These are phyloP conservation scores for Sophora flavescens DNA, from an alignment of 306 rosid genomes.

Conservation along the genomic window DNA sequence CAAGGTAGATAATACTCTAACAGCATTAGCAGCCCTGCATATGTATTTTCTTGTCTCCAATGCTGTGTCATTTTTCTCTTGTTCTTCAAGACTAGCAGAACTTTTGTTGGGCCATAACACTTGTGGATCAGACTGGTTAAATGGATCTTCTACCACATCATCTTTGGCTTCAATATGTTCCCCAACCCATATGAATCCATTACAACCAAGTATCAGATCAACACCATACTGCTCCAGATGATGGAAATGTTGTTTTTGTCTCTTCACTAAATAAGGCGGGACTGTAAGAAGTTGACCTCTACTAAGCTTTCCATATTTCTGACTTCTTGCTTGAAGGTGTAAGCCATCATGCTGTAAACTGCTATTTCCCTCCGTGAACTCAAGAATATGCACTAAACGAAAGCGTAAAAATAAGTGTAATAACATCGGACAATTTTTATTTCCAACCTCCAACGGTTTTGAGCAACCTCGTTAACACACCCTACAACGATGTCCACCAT, in stretches of 20 bases:
- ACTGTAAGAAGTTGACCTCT: constrained; percentile 84
- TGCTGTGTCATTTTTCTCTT: constrained; percentile 60
- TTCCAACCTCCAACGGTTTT: constrained; percentile 91
- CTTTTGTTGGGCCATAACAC: constrained; percentile 32
- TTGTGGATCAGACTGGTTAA: constrained; percentile 56
- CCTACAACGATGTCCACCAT: constrained; percentile 81
- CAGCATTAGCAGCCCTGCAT: constrained; percentile 86
- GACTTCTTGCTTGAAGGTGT: constrained; percentile 97
- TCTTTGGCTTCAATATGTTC: constrained; percentile 71
- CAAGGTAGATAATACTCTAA: constrained; percentile 67
- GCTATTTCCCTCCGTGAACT: too few relatives aligned
- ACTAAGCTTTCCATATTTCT: constrained; percentile 90
- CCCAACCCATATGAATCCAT: constrained; percentile 92
- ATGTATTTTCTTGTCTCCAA: constrained; percentile 70
- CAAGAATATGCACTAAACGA: constrained; percentile 92
- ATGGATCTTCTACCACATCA: constrained; percentile 71
- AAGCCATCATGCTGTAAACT: constrained; percentile 84
- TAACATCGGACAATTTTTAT: too few relatives aligned
- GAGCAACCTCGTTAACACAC: constrained; percentile 89
- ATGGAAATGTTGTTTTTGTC: constrained; percentile 92
- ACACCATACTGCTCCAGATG: constrained; percentile 74
- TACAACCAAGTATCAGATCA: constrained; percentile 87
- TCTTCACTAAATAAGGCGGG: constrained; percentile 84
- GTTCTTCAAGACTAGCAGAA: constrained; percentile 56
- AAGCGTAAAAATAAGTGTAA: constrained; percentile 88